Evolutionary conservation across 371 early-diverging fungal genomes (phyloP).

Genomic region (Actinomortierella ambigua): DNA sequence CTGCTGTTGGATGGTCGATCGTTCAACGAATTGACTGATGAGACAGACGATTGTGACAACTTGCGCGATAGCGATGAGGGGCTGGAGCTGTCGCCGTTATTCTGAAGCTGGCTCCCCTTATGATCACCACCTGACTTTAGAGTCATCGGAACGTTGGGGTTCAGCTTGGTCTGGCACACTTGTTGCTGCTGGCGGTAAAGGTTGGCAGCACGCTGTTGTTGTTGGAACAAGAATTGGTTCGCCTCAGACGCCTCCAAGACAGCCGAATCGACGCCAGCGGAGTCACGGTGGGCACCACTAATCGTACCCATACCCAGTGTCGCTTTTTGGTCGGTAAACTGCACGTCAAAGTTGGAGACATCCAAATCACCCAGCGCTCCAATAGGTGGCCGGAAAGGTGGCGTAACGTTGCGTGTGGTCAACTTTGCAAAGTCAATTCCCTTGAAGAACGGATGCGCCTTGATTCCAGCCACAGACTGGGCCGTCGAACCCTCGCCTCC

Average conservation of each 20-base stretch:
- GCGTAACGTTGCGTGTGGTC: slow-evolving; percentile 59
- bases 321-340: slow-evolving; percentile 35
- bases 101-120: too few species aligned
- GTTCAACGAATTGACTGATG: too few species aligned
- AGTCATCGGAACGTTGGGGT: slow-evolving; percentile 7
- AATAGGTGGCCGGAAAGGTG: slow-evolving; percentile 73
- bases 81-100: too few species aligned
- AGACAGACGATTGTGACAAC: too few species aligned
- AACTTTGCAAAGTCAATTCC: slow-evolving; percentile 73
- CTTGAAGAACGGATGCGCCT: slow-evolving; percentile 78
- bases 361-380: slow-evolving; percentile 43
- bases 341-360: slow-evolving; percentile 45
- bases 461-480: slow-evolving; percentile 67
- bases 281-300: too few species aligned
- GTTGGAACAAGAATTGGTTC: slow-evolving; percentile 28
- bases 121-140: too few species aligned
- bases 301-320: neutral
- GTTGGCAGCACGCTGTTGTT: slow-evolving; percentile 40
- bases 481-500: slow-evolving; percentile 47
- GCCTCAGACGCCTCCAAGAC: slow-evolving; percentile 12
- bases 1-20: too few species aligned
- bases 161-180: slow-evolving; percentile 18
- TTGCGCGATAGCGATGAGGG: too few species aligned
- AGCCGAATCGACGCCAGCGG: too few species aligned
- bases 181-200: slow-evolving; percentile 35